phyloP scores from a whole-genome alignment of 208 protist species.

The Leishmania tropica region DNA sequence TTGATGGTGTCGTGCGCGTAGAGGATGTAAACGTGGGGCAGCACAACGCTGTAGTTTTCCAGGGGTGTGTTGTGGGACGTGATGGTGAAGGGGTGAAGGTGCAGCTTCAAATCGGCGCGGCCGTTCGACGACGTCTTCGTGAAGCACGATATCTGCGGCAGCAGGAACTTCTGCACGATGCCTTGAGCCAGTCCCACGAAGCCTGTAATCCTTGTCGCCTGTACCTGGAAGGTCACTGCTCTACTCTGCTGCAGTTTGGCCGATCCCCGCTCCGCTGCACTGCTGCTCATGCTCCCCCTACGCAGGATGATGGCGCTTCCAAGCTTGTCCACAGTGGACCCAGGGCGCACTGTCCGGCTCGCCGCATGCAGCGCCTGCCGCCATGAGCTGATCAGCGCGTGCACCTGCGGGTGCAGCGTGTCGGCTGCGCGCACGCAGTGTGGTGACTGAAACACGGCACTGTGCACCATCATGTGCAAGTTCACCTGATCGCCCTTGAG shows the following conservation, averaged over 20 bases:
- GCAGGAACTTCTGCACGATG: constrained; percentile 47
- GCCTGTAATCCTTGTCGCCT: constrained; percentile 60
- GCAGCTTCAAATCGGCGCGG: constrained; percentile 59
- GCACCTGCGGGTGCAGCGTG: constrained; percentile 75
- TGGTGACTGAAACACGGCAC: constrained; percentile 46
- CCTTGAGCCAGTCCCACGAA: constrained; percentile 60
- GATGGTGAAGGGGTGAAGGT: constrained; percentile 80
- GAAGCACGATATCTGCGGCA: constrained; percentile 70
- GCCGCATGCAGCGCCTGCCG: constrained; percentile 28
- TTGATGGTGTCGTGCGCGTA: constrained; percentile 71
- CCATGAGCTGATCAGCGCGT: constrained; percentile 67
- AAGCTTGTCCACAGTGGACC: neutral
- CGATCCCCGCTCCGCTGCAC: neutral
- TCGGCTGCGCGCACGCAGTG: constrained; percentile 60
- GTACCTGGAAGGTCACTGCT: constrained; percentile 48
- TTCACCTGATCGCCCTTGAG: constrained; percentile 58
- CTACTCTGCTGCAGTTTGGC: neutral
- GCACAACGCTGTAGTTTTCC: constrained; percentile 54
- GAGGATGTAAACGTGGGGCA: constrained; percentile 74
- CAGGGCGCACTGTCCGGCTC: constrained; percentile 14
- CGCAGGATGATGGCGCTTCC: neutral
- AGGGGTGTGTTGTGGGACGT: constrained; percentile 32
- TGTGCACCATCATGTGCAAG: constrained; percentile 57
- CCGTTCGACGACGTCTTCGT: constrained; percentile 68
- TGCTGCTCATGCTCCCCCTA: neutral